phyloP scores from a whole-genome alignment of 2,329 filamentous ascomycete species.

The Apiospora saccharicola region DNA sequence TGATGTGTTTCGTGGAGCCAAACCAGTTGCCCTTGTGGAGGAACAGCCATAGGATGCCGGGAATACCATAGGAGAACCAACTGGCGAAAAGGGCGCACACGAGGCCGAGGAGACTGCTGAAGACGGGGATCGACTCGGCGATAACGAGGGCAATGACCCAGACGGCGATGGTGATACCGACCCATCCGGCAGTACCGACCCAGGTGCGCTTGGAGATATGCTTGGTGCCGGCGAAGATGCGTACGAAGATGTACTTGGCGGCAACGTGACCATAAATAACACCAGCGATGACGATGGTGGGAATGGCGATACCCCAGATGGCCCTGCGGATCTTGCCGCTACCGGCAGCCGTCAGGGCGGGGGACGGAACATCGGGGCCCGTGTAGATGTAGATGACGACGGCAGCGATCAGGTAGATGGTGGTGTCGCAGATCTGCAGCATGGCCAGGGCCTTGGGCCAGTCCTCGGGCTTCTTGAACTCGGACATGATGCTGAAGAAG shows the following conservation, averaged over 20 bases:
- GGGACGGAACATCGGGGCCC: constrained; percentile 67
- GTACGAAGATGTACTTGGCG: constrained; percentile 70
- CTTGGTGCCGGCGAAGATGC: constrained; percentile 67
- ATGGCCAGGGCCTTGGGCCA: constrained; percentile 58
- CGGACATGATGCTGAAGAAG: constrained; percentile 72
- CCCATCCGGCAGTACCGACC: constrained; percentile 63
- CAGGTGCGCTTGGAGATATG: constrained; percentile 59
- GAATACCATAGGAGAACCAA: constrained; percentile 69
- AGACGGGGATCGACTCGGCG: constrained; percentile 73
- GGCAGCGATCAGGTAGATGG: constrained; percentile 69
- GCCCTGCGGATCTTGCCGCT: constrained; percentile 62
- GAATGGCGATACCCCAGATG: constrained; percentile 72
- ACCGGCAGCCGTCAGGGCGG: constrained; percentile 70
- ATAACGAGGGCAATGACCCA: constrained; percentile 73
- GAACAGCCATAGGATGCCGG: constrained; percentile 57
- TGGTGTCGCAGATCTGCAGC: constrained; percentile 65
- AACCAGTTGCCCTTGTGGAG: constrained; percentile 53
- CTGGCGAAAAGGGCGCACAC: constrained; percentile 69
- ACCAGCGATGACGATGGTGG: constrained; percentile 75
- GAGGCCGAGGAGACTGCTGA: constrained; percentile 69
- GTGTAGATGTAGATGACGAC: constrained; percentile 73
- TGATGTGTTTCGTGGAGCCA: constrained; percentile 40
- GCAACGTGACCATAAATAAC: constrained; percentile 75
- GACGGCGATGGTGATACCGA: constrained; percentile 58
- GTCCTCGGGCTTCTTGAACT: constrained; percentile 67